phyloP scores from a whole-genome alignment of 2,329 filamentous ascomycete genomes.

The Xylariales sp. region DNA sequence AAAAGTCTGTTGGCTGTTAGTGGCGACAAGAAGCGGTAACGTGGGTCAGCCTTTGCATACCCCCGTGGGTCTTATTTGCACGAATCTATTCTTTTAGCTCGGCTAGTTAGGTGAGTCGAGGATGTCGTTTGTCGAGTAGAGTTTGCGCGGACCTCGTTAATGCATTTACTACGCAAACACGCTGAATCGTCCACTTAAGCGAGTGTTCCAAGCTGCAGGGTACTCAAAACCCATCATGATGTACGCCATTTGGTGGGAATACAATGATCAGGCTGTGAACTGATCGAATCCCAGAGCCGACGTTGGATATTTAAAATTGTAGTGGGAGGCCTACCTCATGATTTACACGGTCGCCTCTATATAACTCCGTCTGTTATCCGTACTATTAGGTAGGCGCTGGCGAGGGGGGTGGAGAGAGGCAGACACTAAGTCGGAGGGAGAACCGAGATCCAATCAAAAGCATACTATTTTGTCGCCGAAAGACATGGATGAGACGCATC shows the following conservation, averaged over 20 bases:
- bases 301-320: conserved; percentile 1
- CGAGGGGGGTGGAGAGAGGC: not conserved
- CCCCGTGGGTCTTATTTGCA: conserved; percentile 4
- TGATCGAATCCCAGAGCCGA: not conserved
- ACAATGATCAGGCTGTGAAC: conserved; percentile 1
- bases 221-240: not conserved
- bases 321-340: not conserved
- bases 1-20: not conserved
- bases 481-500: not conserved
- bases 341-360: not conserved
- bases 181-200: conserved; percentile 16
- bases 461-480: conserved; percentile 5
- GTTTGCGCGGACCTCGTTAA: conserved; percentile 17
- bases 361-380: conserved; percentile 5
- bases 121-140: not conserved
- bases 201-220: not conserved
- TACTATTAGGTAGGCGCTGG: conserved; percentile 11
- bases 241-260: not conserved
- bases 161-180: not conserved
- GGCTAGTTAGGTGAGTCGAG: not conserved
- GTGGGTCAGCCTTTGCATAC: conserved; percentile 9
- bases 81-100: not conserved
- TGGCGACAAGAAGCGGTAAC: not conserved
- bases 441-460: conserved; percentile 37
- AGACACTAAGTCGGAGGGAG: conserved; percentile 1